These are phyloP conservation scores for Avena sativa DNA, from an alignment of 176 grass and related monocot genomes.

Conservation along the genomic window DNA sequence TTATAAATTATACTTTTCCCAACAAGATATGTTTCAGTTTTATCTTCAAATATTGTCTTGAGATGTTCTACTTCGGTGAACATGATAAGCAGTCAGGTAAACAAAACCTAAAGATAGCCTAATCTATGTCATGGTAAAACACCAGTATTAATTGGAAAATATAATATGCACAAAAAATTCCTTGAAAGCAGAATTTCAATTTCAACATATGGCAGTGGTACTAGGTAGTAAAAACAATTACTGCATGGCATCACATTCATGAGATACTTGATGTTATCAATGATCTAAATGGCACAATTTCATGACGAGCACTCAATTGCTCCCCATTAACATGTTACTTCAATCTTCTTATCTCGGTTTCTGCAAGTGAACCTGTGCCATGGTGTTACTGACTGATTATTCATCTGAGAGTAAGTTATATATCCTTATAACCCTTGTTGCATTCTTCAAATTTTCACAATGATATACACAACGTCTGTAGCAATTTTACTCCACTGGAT, in stretches of 20 bases:
- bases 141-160: not conserved
- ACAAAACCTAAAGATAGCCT: not conserved
- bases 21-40: not conserved
- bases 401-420: constrained; percentile 51
- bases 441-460: constrained; percentile 42
- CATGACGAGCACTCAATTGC: constrained; percentile 1
- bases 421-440: constrained; percentile 41
- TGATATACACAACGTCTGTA: constrained; percentile 40
- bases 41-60: not conserved
- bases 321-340: constrained; percentile 27
- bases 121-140: not conserved
- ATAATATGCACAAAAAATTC: not conserved
- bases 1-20: not conserved
- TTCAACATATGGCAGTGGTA: not conserved
- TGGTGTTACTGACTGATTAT: constrained; percentile 43
- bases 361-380: constrained; percentile 44
- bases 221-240: not conserved
- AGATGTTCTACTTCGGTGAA: constrained; percentile 6
- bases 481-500: constrained; percentile 58
- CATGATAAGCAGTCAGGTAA: not conserved
- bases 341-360: constrained; percentile 41
- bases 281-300: not conserved
- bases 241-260: constrained; percentile 24
- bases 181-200: not conserved
- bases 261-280: constrained; percentile 14